Conservation (phyloP, 148 eudicot species). For the Amaranthus hypochondriacus region DNA sequence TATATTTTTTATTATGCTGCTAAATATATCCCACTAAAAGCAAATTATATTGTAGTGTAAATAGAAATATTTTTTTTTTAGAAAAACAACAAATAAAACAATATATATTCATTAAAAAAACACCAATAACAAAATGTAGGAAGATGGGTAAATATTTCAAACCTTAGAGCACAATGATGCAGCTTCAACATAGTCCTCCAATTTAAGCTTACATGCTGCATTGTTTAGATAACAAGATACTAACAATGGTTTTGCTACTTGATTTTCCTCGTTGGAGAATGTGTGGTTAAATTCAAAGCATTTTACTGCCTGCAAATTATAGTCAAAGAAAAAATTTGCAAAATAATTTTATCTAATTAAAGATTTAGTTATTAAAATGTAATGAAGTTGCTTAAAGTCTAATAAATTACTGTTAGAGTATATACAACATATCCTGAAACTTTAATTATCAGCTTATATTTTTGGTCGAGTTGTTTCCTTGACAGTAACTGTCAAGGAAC, state of each 20-base stretch:
- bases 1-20: no score
- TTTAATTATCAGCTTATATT: no score
- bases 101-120: neutral
- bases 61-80: no score
- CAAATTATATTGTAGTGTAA: no score
- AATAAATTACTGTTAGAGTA: no score
- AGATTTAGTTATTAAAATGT: neutral
- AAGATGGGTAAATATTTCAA: neutral
- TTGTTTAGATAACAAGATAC: constrained; percentile 46
- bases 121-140: neutral
- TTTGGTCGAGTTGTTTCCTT: no score
- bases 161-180: constrained; percentile 48
- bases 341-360: neutral
- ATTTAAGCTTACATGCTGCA: constrained; percentile 63
- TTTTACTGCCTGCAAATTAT: constrained; percentile 38
- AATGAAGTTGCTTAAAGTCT: no score
- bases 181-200: constrained; percentile 42
- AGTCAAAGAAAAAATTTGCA: neutral
- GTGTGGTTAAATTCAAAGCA: constrained; percentile 41
- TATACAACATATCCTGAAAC: no score
- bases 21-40: no score
- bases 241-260: constrained; percentile 29
- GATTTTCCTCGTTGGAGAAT: constrained; percentile 48
- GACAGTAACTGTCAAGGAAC: no score
- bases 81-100: no score